phyloP scores from a whole-genome alignment of 1,284 basidiomycete species.

The Malassezia sp. region DNA sequence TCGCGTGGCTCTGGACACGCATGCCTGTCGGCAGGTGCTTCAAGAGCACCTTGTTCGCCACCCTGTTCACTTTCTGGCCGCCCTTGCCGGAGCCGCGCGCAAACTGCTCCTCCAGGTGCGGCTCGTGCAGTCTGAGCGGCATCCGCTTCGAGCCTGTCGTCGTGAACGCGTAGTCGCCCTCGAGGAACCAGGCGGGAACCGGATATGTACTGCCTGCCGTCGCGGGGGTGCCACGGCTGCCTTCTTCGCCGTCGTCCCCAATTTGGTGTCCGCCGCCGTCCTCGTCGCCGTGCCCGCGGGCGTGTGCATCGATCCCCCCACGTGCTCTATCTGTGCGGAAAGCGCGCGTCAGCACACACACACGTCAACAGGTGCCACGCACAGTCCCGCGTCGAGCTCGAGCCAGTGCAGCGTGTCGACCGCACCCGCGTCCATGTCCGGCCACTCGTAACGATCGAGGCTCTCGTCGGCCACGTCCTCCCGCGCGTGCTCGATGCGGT shows the following conservation, averaged over 20 bases:
- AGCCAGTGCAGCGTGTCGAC: slow-evolving; percentile 26
- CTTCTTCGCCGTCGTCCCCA: not conserved
- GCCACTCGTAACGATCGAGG: slow-evolving; percentile 30
- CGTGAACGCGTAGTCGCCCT: slow-evolving; percentile 25
- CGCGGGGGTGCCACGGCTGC: not conserved
- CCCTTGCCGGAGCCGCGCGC: slow-evolving; percentile 41
- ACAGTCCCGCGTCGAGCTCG: slow-evolving; percentile 40
- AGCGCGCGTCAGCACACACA: no score
- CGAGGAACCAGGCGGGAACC: slow-evolving; percentile 28
- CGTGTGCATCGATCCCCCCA: not conserved
- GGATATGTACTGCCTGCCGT: slow-evolving; percentile 9
- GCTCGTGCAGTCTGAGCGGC: slow-evolving; percentile 34
- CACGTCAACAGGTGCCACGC: slow-evolving; percentile 19
- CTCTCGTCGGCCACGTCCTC: slow-evolving; percentile 35
- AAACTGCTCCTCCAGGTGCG: slow-evolving; percentile 35
- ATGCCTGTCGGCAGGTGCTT: slow-evolving; percentile 31
- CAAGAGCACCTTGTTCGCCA: slow-evolving; percentile 33
- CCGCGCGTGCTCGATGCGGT: slow-evolving; percentile 33
- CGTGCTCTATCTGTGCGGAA: no score
- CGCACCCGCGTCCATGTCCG: slow-evolving; percentile 21
- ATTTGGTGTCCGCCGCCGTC: not conserved
- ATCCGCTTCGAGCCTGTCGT: slow-evolving; percentile 26
- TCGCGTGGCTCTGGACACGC: slow-evolving; percentile 37
- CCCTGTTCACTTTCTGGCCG: slow-evolving; percentile 45
- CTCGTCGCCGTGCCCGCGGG: not conserved